Base-by-base conservation (phyloP, 73 alveolate genomes). In the Blepharisma stoltei region DNA sequence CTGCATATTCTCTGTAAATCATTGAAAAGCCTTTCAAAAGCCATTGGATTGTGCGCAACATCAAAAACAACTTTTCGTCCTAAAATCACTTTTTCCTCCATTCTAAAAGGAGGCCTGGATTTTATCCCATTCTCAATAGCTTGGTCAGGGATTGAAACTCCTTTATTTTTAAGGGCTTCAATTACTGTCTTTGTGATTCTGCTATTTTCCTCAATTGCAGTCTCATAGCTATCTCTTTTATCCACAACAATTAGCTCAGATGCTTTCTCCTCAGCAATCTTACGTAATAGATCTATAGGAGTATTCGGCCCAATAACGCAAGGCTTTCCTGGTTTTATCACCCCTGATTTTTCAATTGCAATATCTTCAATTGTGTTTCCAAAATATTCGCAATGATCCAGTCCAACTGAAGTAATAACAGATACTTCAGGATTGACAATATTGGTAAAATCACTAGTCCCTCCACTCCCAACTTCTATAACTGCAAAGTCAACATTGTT, bases 391-490 rank as follows among this genome's bases (percentile, higher is more conserved):
- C 60, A 48, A 73, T 94, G 98, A 71, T 94, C 98, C 70, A 71
- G 78, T 6, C 97, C 98, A 49, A 94, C 81, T 14, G 97, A 83
- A 8, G 97, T 89, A 44, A 94, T 89, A 21, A 84, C 92, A 44
- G 93, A 82, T 18, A 69, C 60, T 37, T 82, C 82, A 23, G 98
- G 96, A 38, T 82, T 78, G 9, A 23, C 77, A 6, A 89, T 76
- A 32, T 93, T 93, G 38, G 97, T 90, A 7, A 92, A 83, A 88
- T 92, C 96, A 27, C 86, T 79, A 54, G 90, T 69, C 6, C 97
- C 98, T 32, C 98, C 98, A 54, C 90, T 50, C 0, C 98, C 98
- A 71, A 90, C 82, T 65, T 93, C 97, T 65, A 88, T 47, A 11
- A 93, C 94, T 6, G 88, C 97, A 67, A 77, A 92, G 54, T 93